Evolutionary conservation across 106 monocot genomes (phyloP).

Genomic region (Acorus calamus): DNA sequence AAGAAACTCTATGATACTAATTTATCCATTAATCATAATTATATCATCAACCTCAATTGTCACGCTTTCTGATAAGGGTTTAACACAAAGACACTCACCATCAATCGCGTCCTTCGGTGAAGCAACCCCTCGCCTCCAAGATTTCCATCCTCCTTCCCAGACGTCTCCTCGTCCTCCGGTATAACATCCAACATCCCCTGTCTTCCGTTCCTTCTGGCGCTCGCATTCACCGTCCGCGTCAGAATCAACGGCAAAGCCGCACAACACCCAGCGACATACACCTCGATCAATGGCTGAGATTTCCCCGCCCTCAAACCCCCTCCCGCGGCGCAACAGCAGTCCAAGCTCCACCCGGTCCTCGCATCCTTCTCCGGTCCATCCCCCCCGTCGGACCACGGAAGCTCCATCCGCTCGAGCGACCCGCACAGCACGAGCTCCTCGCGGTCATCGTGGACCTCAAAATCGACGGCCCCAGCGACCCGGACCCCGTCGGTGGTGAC

Average conservation of each 20-base stretch:
- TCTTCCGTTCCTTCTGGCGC: conserved; percentile 28
- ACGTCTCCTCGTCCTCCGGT: conserved; percentile 54
- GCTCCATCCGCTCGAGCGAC: conserved; percentile 52
- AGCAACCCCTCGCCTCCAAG: neutral
- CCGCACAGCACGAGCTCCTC: conserved; percentile 56
- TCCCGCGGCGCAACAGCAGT: conserved; percentile 47
- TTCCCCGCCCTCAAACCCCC: conserved; percentile 17
- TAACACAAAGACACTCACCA: too few species aligned
- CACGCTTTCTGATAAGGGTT: too few species aligned
- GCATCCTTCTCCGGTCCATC: conserved; percentile 24
- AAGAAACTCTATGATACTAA: too few species aligned
- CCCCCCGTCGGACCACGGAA: conserved; percentile 36
- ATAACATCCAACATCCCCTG: conserved; percentile 45
- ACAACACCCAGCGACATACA: conserved; percentile 75
- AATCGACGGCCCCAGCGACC: conserved; percentile 49
- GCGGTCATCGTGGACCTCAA: conserved; percentile 39
- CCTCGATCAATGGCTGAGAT: conserved; percentile 56
- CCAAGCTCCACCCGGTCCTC: conserved; percentile 62
- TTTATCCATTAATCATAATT: too few species aligned
- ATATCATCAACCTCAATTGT: too few species aligned
- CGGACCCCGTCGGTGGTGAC: conserved; percentile 53
- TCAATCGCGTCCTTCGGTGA: conserved; percentile 1
- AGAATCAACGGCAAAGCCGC: conserved; percentile 57
- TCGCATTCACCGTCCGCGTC: conserved; percentile 51
- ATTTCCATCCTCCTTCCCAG: conserved; percentile 4